Evolutionary conservation across 768 basidiomycete species (phyloP), one percentile per base, ranked within the genome.

Genomic region (Mycena alexandri): DNA sequence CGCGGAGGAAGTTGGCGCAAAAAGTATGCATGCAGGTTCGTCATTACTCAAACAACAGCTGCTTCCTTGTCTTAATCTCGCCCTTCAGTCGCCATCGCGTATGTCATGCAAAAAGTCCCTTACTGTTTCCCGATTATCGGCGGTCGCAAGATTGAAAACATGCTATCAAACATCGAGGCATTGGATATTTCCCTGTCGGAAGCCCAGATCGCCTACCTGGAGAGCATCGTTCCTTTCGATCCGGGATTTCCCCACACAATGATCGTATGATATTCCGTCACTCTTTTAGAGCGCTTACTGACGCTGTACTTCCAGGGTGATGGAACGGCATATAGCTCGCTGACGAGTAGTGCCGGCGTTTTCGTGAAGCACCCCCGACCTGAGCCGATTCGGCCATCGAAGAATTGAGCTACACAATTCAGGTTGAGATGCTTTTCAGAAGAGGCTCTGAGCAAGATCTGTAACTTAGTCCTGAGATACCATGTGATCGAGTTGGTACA

Each of bases 31-130:
- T 8, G 77, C 87, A 29, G 83, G 85, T 85, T 62, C 61, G 79
- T 73, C 3, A 17, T 14, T 2, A 24, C 16, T 29, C 29, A 6
- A 13, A 59, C 16, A 57, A 59, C 53, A 24, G 1, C 24, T 25
- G 12, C 41, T 5, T 5, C 11, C 41, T 16, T 19, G 21, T 11
- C n/a, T n/a, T 24, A 21, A 43, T n/a, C 9, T 56, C 38, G 3
- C 41, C 42, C n/a, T n/a, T 29, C 29, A 84, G 85, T 87, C 5
- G 85, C 86, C 10, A 84, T 89, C 65, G 85, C 86, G 16, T 88
- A 87, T 64, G 75, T 88, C 13, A 76, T 88, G 76, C 84, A 87
- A 47, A 89, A 88, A 73, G 79, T 83, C 7, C 82, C 84, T 0
- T 86, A 80, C 59, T 63, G 63, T 29, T 63, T 63, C 47, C 63